Percentiles rank a stretch among this genome's conserved stretches.
Evolutionary conservation across 2,329 filamentous ascomycete species (phyloP).

Genomic region (Fusarium neocosmosporiellum): DNA sequence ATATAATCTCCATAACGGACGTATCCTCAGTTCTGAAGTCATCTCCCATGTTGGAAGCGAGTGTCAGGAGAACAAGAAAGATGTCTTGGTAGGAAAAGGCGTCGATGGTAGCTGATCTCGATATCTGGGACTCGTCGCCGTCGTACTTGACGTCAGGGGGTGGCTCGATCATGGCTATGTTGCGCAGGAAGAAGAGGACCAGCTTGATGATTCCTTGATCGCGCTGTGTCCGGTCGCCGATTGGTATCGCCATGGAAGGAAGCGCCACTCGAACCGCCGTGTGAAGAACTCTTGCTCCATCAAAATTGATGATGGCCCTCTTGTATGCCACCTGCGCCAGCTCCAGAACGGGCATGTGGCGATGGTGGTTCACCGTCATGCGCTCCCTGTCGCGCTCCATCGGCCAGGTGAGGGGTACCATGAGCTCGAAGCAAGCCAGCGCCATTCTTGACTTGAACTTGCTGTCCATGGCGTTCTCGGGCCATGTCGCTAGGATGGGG

Average conservation of each 20-base stretch:
- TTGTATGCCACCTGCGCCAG: conserved; percentile 92
- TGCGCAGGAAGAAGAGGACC: conserved; percentile 88
- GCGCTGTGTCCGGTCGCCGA: conserved; percentile 78
- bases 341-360: conserved; percentile 89
- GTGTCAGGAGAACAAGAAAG: conserved; percentile 83
- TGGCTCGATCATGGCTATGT: conserved; percentile 85
- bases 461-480: conserved; percentile 76
- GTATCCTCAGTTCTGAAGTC: conserved; percentile 93
- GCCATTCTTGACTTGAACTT: conserved; percentile 82
- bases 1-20: conserved; percentile 89
- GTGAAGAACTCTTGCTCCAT: conserved; percentile 80
- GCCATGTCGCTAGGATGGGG: conserved; percentile 87
- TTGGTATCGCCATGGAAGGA: conserved; percentile 84
- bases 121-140: conserved; percentile 90
- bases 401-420: conserved; percentile 95
- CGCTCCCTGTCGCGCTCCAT: conserved; percentile 81
- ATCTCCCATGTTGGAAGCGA: conserved; percentile 92
- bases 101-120: conserved; percentile 87
- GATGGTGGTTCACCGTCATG: conserved; percentile 93
- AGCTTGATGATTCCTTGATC: conserved; percentile 95
- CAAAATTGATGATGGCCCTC: conserved; percentile 85
- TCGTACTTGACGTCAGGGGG: conserved; percentile 79
- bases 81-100: conserved; percentile 93
- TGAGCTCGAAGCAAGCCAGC: conserved; percentile 86
- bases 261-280: conserved; percentile 84